Percentiles rank a stretch among this genome's conserved stretches.
These are phyloP conservation scores for Alternaria conjuncta DNA, from an alignment of 2,329 filamentous ascomycete species.

Conservation along the genomic window DNA sequence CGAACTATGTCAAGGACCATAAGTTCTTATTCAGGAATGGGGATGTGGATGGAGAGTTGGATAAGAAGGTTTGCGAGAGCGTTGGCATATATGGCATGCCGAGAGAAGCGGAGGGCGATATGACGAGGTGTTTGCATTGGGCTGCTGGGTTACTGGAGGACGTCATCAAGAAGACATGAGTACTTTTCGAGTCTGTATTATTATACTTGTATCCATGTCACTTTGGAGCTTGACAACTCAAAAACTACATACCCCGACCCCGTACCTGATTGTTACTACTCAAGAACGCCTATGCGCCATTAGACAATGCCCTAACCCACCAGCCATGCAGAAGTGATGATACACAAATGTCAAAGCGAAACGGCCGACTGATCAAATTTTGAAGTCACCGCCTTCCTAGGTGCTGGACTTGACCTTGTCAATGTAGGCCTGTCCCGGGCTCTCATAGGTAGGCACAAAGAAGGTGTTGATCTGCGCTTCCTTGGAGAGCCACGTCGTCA, in stretches of 20 bases:
- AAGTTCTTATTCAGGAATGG: constrained; percentile 76
- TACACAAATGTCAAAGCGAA: constrained; percentile 11
- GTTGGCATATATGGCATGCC: constrained; percentile 49
- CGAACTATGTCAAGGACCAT: constrained; percentile 86
- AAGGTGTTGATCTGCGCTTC: constrained; percentile 71
- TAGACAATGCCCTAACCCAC: constrained; percentile 8
- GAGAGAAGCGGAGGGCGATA: constrained; percentile 43
- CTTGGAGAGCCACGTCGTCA: constrained; percentile 83
- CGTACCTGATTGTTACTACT: background rate
- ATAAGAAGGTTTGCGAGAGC: constrained; percentile 48
- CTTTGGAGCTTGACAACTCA: background rate
- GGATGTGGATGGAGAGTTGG: constrained; percentile 66
- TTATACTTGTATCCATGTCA: constrained; percentile 2
- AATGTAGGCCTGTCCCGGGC: constrained; percentile 72
- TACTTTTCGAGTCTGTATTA: constrained; percentile 10
- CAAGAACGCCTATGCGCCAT: constrained; percentile 22
- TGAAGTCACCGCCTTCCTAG: background rate
- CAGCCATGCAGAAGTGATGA: constrained; percentile 19
- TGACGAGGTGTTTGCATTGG: constrained; percentile 43
- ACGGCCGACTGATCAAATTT: background rate
- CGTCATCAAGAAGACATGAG: constrained; percentile 24
- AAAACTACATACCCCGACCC: background rate
- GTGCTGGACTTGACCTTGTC: constrained; percentile 64
- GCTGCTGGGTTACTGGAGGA: constrained; percentile 32
- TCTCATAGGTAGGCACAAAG: constrained; percentile 79